Conservation (phyloP, 305 asterid species). For the Fraxinus nigra region DNA sequence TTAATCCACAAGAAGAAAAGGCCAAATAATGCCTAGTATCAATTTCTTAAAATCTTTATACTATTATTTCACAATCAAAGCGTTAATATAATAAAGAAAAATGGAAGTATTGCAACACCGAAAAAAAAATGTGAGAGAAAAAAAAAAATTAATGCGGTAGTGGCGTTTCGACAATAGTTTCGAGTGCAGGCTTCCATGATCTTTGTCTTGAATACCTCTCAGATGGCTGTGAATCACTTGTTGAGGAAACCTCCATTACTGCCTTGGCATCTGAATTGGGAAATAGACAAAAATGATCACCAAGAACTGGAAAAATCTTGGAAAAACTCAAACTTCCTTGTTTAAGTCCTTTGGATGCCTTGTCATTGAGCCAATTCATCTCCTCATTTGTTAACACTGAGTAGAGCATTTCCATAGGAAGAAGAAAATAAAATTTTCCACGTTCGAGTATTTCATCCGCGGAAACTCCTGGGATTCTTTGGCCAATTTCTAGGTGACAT, state of each 20-base stretch:
- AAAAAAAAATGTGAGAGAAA: not conserved
- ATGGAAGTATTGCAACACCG: not conserved
- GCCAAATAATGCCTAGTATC: not conserved
- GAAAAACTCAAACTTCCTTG: slow-evolving; percentile 38
- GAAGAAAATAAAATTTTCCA: slow-evolving; percentile 47
- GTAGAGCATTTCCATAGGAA: slow-evolving; percentile 71
- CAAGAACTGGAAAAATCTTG: slow-evolving; percentile 55
- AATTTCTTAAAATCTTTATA: not conserved
- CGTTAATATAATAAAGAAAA: not conserved
- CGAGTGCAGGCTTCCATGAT: slow-evolving; percentile 75
- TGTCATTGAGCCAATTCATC: slow-evolving; percentile 33
- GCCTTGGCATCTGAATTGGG: slow-evolving; percentile 27
- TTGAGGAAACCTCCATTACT: slow-evolving; percentile 15
- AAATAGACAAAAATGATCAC: slow-evolving; percentile 45
- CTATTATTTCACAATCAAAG: not conserved
- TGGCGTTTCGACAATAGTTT: slow-evolving; percentile 65
- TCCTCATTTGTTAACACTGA: slow-evolving; percentile 67
- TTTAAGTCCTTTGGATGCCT: slow-evolving; percentile 36
- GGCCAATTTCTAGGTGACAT: slow-evolving; percentile 41
- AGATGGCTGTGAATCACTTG: not conserved
- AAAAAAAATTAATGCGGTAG: slow-evolving; percentile 18
- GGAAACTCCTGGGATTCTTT: slow-evolving; percentile 48
- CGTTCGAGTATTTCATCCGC: slow-evolving; percentile 63
- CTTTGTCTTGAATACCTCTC: slow-evolving; percentile 50
- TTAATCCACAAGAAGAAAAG: not conserved